A percentile compares a stretch with the other conserved stretches of the same genome.
Evolutionary conservation across 1,284 basidiomycete genomes (phyloP).

Genomic region (Peniophora sp.): DNA sequence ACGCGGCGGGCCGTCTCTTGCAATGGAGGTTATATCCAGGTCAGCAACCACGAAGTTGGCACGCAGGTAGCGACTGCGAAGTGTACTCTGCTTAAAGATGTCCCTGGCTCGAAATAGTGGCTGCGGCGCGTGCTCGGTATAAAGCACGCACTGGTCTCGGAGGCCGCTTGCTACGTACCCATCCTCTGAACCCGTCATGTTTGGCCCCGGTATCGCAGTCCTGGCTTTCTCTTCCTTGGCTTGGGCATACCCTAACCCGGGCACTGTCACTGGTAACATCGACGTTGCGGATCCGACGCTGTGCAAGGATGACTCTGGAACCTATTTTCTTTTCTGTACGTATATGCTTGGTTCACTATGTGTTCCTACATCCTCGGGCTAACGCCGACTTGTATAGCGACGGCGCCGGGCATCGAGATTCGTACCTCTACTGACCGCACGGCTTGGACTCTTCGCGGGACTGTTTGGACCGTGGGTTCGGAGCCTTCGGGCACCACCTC

Average conservation of each 20-base stretch:
- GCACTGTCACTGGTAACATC: conserved; percentile 2
- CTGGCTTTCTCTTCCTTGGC: not conserved
- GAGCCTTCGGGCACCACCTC: conserved; percentile 36
- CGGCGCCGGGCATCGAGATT: conserved; percentile 41
- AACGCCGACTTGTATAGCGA: conserved; percentile 21
- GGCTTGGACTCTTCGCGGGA: conserved; percentile 38
- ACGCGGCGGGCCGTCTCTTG: no score
- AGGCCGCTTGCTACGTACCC: no score
- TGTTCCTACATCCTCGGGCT: not conserved
- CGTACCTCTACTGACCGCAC: conserved; percentile 43
- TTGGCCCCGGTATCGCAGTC: no score
- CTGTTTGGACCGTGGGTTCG: conserved; percentile 38
- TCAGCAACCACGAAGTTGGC: no score
- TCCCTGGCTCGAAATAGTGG: no score
- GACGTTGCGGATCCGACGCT: conserved; percentile 30
- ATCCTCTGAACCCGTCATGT: no score
- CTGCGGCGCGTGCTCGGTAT: no score
- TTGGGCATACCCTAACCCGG: conserved; percentile 1
- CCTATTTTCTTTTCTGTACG: conserved; percentile 45
- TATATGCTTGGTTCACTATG: not conserved
- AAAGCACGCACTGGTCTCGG: no score
- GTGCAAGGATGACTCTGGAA: conserved; percentile 42
- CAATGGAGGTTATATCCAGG: no score
- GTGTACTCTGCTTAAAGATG: no score
- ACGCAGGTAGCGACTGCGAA: no score